These are phyloP conservation scores for Acorus calamus DNA, from an alignment of 106 monocot species.

Conservation along the genomic window DNA sequence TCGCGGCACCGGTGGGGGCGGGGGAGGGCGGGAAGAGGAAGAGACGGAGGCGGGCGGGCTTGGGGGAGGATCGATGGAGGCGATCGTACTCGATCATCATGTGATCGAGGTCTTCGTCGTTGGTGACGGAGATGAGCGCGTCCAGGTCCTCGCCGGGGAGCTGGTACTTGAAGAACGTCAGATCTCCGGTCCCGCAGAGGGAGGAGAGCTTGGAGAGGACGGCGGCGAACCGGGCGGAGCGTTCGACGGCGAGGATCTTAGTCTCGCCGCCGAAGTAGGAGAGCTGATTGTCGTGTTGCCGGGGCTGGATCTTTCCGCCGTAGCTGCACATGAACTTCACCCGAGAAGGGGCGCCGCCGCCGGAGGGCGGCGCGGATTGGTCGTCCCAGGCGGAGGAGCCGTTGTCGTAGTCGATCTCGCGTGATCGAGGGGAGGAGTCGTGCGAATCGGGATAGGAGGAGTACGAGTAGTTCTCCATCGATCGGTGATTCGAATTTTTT, in stretches of 20 bases:
- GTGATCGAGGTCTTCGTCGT: conserved; percentile 84
- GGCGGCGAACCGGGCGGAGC: conserved; percentile 28
- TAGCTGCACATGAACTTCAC: conserved; percentile 72
- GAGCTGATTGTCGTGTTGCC: conserved; percentile 55
- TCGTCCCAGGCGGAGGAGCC: conserved; percentile 8
- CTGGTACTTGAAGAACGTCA: conserved; percentile 78
- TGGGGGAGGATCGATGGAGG: conserved; percentile 19
- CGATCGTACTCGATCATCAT: conserved; percentile 83
- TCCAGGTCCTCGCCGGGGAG: conserved; percentile 93
- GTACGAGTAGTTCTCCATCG: conserved; percentile 29
- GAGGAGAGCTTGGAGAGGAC: conserved; percentile 31
- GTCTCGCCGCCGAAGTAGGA: conserved; percentile 70
- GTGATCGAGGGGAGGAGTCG: conserved; percentile 39
- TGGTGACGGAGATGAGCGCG: conserved; percentile 73
- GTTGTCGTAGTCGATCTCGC: conserved; percentile 35
- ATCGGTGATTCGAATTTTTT: too few relatives aligned
- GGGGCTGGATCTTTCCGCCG: conserved; percentile 61
- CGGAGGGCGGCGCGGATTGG: conserved; percentile 3
- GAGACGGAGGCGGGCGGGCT: conserved; percentile 26
- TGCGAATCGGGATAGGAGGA: conserved; percentile 42
- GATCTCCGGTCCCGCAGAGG: conserved; percentile 15
- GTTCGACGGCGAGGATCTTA: conserved; percentile 60
- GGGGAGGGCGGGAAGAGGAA: conserved; percentile 44
- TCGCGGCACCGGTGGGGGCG: conserved; percentile 1
- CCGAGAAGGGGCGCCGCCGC: conserved; percentile 3